Conservation (phyloP, 2,329 filamentous ascomycete species). For the Cercospora citrullina region DNA sequence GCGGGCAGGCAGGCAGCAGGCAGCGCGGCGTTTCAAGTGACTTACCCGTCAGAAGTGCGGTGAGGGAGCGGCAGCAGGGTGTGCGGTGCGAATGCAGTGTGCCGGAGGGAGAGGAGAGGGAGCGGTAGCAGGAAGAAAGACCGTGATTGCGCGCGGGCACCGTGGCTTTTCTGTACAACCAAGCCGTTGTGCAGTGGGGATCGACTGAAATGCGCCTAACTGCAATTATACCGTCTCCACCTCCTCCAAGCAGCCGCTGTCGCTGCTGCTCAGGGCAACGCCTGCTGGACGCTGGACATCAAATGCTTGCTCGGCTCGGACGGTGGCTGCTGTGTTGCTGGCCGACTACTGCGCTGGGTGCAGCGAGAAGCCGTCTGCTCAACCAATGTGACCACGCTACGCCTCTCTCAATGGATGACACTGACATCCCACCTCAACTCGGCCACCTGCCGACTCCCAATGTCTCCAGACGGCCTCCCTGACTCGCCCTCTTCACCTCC, state of each 20-base stretch:
- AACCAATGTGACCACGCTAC: neutral
- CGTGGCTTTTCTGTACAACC: slow-evolving; percentile 13
- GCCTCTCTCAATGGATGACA: neutral
- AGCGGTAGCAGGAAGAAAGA: neutral
- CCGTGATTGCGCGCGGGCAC: neutral
- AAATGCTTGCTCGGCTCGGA: slow-evolving; percentile 19
- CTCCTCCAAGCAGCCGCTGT: slow-evolving; percentile 11
- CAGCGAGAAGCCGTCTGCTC: neutral
- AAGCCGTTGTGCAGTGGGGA: slow-evolving; percentile 13
- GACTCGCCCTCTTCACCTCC: neutral
- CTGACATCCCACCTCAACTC: neutral
- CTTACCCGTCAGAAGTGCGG: slow-evolving; percentile 12
- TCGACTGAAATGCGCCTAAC: slow-evolving; percentile 11
- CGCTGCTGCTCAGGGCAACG: slow-evolving; percentile 9
- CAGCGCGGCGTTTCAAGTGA: neutral
- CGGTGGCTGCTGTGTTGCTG: neutral
- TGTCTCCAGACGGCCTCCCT: neutral
- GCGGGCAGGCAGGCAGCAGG: neutral
- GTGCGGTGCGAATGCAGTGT: neutral
- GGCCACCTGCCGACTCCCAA: neutral
- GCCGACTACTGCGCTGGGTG: neutral
- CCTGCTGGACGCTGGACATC: slow-evolving; percentile 3
- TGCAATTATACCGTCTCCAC: slow-evolving; percentile 19
- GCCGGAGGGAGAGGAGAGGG: neutral
- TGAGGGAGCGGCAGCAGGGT: neutral